These are phyloP conservation scores for Scleroderma citrinum DNA, from an alignment of 768 basidiomycete species.

Conservation along the genomic window DNA sequence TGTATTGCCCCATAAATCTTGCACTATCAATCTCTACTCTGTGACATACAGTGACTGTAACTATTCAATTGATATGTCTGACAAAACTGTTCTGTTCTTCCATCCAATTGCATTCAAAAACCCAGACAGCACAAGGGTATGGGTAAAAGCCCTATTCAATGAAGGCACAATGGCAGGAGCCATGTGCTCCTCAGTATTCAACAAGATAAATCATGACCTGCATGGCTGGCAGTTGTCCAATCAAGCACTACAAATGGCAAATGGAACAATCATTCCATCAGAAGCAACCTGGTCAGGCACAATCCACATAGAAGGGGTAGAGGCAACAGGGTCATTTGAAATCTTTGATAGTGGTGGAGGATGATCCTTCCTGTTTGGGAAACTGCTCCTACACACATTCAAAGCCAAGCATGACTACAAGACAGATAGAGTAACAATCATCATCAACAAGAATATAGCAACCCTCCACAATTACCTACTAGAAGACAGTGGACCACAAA, in stretches of 20 bases:
- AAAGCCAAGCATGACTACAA: constrained; percentile 20
- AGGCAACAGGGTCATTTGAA: neutral
- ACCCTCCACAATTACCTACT: neutral
- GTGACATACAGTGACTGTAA: too few species aligned
- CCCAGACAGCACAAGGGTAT: neutral
- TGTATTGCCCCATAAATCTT: too few species aligned
- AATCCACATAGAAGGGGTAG: neutral
- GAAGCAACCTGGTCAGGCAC: neutral
- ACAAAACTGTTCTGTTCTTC: neutral
- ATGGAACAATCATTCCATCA: neutral
- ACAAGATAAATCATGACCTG: neutral
- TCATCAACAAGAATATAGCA: neutral
- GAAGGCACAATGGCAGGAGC: neutral
- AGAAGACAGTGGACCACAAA: neutral
- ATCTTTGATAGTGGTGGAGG: constrained; percentile 4
- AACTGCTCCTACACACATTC: constrained; percentile 19
- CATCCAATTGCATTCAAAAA: neutral
- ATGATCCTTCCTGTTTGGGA: constrained; percentile 26
- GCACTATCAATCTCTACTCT: too few species aligned
- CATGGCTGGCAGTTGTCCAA: neutral
- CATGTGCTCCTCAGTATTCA: neutral
- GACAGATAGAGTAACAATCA: neutral
- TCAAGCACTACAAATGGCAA: neutral
- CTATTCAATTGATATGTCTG: too few species aligned
- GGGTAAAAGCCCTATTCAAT: neutral